Evolutionary conservation across 305 asterid genomes (phyloP), one percentile per base, ranked within the genome.

Genomic region (Fraxinus floribunda): DNA sequence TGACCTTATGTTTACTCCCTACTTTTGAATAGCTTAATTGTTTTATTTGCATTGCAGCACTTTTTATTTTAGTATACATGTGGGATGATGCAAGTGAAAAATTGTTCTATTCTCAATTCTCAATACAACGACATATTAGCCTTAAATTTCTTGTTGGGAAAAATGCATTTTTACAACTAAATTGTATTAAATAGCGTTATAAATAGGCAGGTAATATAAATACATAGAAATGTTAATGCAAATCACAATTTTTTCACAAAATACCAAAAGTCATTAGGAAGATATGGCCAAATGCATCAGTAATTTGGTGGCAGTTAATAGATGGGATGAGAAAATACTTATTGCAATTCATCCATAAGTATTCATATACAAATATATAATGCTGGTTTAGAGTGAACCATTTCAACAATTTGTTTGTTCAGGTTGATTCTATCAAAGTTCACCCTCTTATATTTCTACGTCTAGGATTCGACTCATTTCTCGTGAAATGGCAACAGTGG

Each of bases 291-390:
- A 80, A 77, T 26, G 75, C 32, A 57, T 55, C 35, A 41, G 71
- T 60, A 60, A 60, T 79, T 79, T 76, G 83, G 44, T 83, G 78
- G 80, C 26, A 46, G 81, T 79, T 83, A 64, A 34, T 26, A 71
- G 68, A 76, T 26, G 41, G 39, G 79, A 76, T 76, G 38, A 13
- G 57, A 46, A 13, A 46, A 46, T 4, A 46, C 57, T 46, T 46
- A 46, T 13, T 46, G 57, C 57, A 3, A 13, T 13, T 46, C 57
- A 46, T 46, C 18, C n/a, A 46, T 10, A 39, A 36, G 18, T 74
- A 13, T 7, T 74, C 52, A n/a, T 18, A 0, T 8, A 22, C n/a
- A 64, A 24, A 64, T 64, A 64, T 24, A 64, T 64, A 64, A 24
- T 64, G 73, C 35, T 16, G 29, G 7, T 5, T 35, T 35, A 10